Percentiles rank a stretch among this genome's conserved stretches.
These are phyloP conservation scores for Leccinellum albellum DNA, from an alignment of 768 basidiomycete species.

Conservation along the genomic window DNA sequence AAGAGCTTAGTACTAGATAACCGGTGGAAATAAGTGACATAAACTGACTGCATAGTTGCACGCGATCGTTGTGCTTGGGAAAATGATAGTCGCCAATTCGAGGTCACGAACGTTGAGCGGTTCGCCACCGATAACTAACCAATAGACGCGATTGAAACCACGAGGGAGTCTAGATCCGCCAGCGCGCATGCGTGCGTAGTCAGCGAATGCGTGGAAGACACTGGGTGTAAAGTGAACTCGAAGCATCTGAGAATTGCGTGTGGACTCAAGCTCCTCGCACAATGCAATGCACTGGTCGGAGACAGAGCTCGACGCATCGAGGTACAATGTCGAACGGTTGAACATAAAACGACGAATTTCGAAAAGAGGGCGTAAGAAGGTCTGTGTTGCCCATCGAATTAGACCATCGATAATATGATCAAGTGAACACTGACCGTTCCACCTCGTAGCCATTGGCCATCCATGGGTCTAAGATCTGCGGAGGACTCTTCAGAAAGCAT, in stretches of 20 bases:
- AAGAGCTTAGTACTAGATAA: background rate
- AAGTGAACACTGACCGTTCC: conserved; percentile 4
- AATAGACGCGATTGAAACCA: conserved; percentile 16
- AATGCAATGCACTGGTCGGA: conserved; percentile 8
- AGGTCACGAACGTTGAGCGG: conserved; percentile 6
- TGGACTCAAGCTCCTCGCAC: conserved; percentile 10
- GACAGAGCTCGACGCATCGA: conserved; percentile 10
- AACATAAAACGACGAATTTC: conserved; percentile 19
- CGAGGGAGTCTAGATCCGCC: conserved; percentile 11
- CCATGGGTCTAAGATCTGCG: conserved; percentile 5
- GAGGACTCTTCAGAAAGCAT: conserved; percentile 15
- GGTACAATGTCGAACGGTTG: conserved; percentile 12
- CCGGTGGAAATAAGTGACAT: background rate
- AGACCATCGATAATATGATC: background rate
- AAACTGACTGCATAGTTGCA: conserved; percentile 15
- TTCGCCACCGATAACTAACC: conserved; percentile 17
- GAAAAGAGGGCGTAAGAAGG: conserved; percentile 15
- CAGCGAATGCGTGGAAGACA: conserved; percentile 15
- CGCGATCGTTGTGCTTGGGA: conserved; percentile 11
- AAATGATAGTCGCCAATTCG: conserved; percentile 10
- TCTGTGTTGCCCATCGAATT: conserved; percentile 1
- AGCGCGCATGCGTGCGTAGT: conserved; percentile 9
- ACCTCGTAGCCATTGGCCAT: conserved; percentile 17
- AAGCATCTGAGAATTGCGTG: conserved; percentile 12
- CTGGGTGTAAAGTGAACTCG: conserved; percentile 15